Conservation (phyloP, 2,329 filamentous ascomycete species). For the Phyllosticta ampelicida region DNA sequence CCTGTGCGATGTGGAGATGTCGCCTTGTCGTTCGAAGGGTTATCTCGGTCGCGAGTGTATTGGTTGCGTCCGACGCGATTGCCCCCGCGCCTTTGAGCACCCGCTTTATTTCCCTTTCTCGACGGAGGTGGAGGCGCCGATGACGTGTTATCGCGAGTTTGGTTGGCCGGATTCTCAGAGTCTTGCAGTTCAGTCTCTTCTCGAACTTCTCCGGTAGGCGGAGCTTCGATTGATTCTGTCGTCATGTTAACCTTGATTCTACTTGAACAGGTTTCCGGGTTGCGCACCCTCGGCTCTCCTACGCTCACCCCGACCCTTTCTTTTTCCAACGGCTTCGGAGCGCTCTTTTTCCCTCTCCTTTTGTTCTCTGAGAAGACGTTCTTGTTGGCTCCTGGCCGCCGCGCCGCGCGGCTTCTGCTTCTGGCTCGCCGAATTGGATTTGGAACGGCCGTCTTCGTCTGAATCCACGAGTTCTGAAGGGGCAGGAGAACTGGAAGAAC, state of each 20-base stretch:
- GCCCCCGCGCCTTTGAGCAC: slow-evolving; percentile 5
- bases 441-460: slow-evolving; percentile 51
- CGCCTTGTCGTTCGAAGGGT: slow-evolving; percentile 3
- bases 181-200: slow-evolving; percentile 20
- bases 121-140: not conserved
- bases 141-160: slow-evolving; percentile 5
- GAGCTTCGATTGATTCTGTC: not conserved
- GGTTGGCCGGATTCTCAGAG: not conserved
- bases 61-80: slow-evolving; percentile 27
- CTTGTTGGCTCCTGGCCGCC: slow-evolving; percentile 41
- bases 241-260: not conserved
- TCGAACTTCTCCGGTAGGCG: not conserved
- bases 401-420: slow-evolving; percentile 37
- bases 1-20: slow-evolving; percentile 2
- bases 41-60: slow-evolving; percentile 23
- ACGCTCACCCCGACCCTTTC: slow-evolving; percentile 72
- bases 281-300: slow-evolving; percentile 64
- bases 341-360: slow-evolving; percentile 62
- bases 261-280: not conserved
- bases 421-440: slow-evolving; percentile 29
- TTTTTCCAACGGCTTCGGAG: slow-evolving; percentile 64
- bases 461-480: slow-evolving; percentile 47
- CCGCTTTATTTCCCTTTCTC: slow-evolving; percentile 4
- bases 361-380: slow-evolving; percentile 48
- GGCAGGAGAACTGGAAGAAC: slow-evolving; percentile 15